Base-by-base conservation (phyloP, 1,284 basidiomycete genomes). In the Tetrapyrgos nigripes region DNA sequence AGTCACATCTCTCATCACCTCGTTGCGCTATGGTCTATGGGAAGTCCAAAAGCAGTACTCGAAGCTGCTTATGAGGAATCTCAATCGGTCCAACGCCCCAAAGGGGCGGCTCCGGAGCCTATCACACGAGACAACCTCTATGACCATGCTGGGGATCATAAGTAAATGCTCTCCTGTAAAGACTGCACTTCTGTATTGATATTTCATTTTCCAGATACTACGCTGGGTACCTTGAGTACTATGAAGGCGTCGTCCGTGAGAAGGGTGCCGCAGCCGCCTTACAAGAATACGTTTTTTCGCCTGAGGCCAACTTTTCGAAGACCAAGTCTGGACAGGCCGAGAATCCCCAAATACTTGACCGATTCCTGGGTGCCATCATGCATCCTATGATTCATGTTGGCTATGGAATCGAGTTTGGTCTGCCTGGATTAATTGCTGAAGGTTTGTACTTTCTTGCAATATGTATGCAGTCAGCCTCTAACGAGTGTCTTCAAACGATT, bases 341-440 rank as follows among this genome's bases (percentile, higher is more conserved):
- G 70, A 76, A 81, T 27, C 83, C 85, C 0, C 72, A 81, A 62
- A 89, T 91, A 87, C 68, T 89, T 3, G 82, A 79, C 59, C 81
- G 88, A 4, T 78, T 88, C 64, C 61, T 88, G 9, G 78, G 80
- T 4, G 84, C 84, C 14, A 70, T 89, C n/a, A 48, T 89, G 0
- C 89, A 91, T 59, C 87, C 88, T 0, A 67, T 89, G 58, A 89
- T 91, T 43, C 87, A 89, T 58, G 63, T 76, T 1, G 88, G 86
- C 1, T 87, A 86, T 68, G 88, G 86, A 2, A 70, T 80, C 3
- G 89, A 91, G 66, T 88, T 91, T 63, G 79, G 80, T 6, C 66
- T 89, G 17, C 79, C 78, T 2, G 89, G 88, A 5, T 81, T 88
- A 67, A 70, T 87, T 17, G 83, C 83, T 2, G 87, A 90, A 79